phyloP scores from a whole-genome alignment of 2,329 filamentous ascomycete genomes.

The Aspergillus fumigatiaffinis region DNA sequence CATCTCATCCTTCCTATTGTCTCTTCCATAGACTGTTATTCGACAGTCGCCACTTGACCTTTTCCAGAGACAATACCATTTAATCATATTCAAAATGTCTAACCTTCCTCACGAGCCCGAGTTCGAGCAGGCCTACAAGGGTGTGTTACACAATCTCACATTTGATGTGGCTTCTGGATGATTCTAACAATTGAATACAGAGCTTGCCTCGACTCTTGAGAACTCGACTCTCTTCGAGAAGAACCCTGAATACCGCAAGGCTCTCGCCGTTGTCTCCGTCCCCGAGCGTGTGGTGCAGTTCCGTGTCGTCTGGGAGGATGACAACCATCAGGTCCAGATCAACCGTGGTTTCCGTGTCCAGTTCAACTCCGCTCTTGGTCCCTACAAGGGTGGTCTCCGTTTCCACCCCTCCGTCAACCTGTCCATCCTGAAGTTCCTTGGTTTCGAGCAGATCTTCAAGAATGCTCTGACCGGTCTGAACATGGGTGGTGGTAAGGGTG shows the following conservation, averaged over 20 bases:
- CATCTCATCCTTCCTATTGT: conserved; percentile 11
- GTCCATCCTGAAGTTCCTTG: conserved; percentile 85
- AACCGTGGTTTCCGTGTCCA: conserved; percentile 96
- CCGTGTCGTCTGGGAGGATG: conserved; percentile 94
- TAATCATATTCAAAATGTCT: conserved; percentile 58
- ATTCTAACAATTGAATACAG: conserved; percentile 43
- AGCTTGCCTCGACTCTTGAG: conserved; percentile 92
- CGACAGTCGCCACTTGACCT: conserved; percentile 3
- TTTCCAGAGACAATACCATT: conserved; percentile 2
- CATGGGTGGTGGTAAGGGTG: conserved; percentile 98
- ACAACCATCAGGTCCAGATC: conserved; percentile 78
- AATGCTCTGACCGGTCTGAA: conserved; percentile 93
- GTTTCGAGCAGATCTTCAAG: conserved; percentile 99
- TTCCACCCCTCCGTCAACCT: conserved; percentile 74
- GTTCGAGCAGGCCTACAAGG: conserved; percentile 98
- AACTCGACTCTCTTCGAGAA: conserved; percentile 88
- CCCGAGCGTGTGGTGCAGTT: conserved; percentile 97
- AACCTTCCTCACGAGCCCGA: conserved; percentile 86
- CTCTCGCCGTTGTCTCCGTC: conserved; percentile 80
- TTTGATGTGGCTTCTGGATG: not conserved
- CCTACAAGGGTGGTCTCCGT: conserved; percentile 95
- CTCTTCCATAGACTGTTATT: conserved; percentile 4
- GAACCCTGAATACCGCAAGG: conserved; percentile 90
- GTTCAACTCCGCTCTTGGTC: conserved; percentile 96
- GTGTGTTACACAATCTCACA: conserved; percentile 47